Percentiles rank a stretch among this genome's conserved stretches.
Evolutionary conservation across 192 early-diverging fungal genomes (phyloP).

Genomic region (Umbelopsis sp.): DNA sequence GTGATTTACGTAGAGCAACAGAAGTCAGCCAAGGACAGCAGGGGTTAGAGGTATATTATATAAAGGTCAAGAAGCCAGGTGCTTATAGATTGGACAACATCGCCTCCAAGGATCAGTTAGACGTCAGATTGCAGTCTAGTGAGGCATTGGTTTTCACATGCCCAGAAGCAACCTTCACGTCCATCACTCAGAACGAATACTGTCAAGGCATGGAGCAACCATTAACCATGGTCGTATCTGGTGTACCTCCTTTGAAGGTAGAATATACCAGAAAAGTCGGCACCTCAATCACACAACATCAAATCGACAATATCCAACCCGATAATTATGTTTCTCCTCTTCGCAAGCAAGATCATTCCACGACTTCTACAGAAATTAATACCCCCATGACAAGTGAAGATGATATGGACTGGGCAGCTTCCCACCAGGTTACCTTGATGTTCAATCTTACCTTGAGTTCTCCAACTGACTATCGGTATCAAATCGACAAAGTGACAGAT

Average conservation of each 20-base stretch:
- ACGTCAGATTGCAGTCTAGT: constrained; percentile 37
- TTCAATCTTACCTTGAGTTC: constrained; percentile 37
- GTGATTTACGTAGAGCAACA: constrained; percentile 33
- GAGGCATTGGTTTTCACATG: constrained; percentile 43
- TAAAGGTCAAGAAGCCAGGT: constrained; percentile 37
- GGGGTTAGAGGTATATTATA: constrained; percentile 36
- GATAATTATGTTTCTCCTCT: constrained; percentile 30
- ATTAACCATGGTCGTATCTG: constrained; percentile 31
- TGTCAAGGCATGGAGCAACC: constrained; percentile 37
- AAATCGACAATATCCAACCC: constrained; percentile 39
- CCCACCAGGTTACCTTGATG: constrained; percentile 26
- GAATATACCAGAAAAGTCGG: constrained; percentile 29
- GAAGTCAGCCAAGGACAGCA: constrained; percentile 34
- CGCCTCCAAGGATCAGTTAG: constrained; percentile 29
- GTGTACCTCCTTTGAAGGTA: constrained; percentile 47
- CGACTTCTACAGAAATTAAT: neutral
- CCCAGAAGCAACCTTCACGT: constrained; percentile 36
- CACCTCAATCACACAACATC: neutral
- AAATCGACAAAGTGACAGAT: constrained; percentile 32
- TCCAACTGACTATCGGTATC: constrained; percentile 20
- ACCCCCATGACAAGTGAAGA: neutral
- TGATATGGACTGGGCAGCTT: constrained; percentile 40
- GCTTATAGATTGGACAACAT: constrained; percentile 40
- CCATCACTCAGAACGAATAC: constrained; percentile 16
- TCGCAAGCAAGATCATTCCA: constrained; percentile 11